Evolutionary conservation across 441 rosid genomes (phyloP).

Genomic region (Populus trichocarpa): DNA sequence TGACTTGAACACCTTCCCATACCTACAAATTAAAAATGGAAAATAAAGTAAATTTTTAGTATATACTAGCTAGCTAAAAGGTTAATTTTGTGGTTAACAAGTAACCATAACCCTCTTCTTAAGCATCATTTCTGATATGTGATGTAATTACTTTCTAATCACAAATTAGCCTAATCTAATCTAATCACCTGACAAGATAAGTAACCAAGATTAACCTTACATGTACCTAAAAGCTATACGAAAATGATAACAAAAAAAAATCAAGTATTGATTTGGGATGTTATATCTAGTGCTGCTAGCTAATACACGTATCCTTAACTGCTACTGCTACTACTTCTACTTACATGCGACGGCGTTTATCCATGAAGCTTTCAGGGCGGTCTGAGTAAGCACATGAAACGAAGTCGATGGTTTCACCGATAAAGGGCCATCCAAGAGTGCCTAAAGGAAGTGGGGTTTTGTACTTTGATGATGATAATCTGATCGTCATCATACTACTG

Average conservation of each 20-base stretch:
- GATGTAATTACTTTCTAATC: background rate
- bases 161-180: background rate
- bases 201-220: background rate
- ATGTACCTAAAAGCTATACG: background rate
- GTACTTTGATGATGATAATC: conserved; percentile 21
- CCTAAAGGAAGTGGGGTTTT: conserved; percentile 58
- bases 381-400: conserved; percentile 75
- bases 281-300: background rate
- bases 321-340: background rate
- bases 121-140: background rate
- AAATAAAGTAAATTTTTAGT: background rate
- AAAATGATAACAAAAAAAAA: background rate
- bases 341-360: conserved; percentile 72
- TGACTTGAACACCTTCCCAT: conserved; percentile 94
- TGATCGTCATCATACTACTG: conserved; percentile 13
- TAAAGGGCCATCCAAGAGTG: conserved; percentile 77
- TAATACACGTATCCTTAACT: background rate
- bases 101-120: background rate
- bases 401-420: conserved; percentile 93
- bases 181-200: background rate
- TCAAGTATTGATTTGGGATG: background rate
- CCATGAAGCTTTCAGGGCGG: conserved; percentile 87
- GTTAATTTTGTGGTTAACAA: background rate
- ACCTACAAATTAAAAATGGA: conserved; percentile 33
- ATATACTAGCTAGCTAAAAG: background rate